Evolutionary conservation across 352 stramenopile genomes (phyloP), one percentile per base, ranked within the genome.

Genomic region (Lagenidium giganteum): DNA sequence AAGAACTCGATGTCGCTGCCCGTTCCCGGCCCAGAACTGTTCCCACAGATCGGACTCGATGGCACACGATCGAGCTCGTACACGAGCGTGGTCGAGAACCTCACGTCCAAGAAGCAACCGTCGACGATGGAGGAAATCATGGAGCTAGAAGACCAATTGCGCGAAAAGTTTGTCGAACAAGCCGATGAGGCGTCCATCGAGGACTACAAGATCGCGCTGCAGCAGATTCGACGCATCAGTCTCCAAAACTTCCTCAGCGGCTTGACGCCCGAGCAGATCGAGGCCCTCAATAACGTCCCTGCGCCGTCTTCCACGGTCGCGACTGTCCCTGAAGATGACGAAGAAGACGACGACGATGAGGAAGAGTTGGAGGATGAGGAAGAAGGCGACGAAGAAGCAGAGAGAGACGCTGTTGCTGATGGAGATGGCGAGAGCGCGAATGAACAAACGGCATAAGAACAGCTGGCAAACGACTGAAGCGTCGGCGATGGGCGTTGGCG

Each of bases 181-280:
- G 66, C 74, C 6, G 72, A 90, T 42, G 67, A 76, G 41, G 50
- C 29, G 2, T 47, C 71, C 14, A 84, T 90, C 34, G 75, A 87
- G 8, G 70, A 84, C 57, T 90, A 69, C 47, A 84, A 81, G 60
- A 50, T 23, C 18, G 74, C 77, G n/a, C 52, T 90, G 29, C 57
- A 83, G 42, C 70, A 77, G 26, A 55, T 89, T 17, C 77, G 63
- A 5, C 73, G 72, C 36, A 47, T 69, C 51, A 80, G 48, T 18
- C 21, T 72, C 8, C 57, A 67, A 25, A 60, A 51, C 32, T 46
- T 64, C 18, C 49, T 51, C 23, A 13, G 63, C 13, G 37, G 54
- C 14, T 11, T 62, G 34, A 42, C 44, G 1, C 23, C 42, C 14
- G 50, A 60, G n/a, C 32, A 55, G 4, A 42, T 50, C 16, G 50